These are phyloP conservation scores for Sporothrix humicola DNA, from an alignment of 2,329 filamentous ascomycete species.

Conservation along the genomic window DNA sequence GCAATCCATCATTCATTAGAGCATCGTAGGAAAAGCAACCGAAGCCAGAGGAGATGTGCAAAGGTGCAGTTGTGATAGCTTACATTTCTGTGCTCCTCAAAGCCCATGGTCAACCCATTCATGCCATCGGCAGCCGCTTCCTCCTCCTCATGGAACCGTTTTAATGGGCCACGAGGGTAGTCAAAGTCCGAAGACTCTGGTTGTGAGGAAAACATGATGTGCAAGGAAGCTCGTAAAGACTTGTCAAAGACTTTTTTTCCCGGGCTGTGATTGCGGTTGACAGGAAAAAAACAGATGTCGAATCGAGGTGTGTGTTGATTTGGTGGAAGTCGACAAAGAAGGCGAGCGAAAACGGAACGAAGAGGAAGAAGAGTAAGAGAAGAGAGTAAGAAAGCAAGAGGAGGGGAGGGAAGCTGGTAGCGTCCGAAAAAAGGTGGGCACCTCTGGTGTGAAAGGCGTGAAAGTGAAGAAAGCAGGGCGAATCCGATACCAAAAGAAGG, in stretches of 20 bases:
- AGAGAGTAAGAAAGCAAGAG: not conserved
- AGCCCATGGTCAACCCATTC: constrained; percentile 48
- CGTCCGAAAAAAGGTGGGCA: constrained; percentile 11
- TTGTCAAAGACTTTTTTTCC: constrained; percentile 5
- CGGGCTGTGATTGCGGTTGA: not conserved
- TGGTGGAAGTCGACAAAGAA: constrained; percentile 14
- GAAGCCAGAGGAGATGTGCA: not conserved
- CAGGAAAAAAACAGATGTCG: not conserved
- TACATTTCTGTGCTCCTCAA: constrained; percentile 59
- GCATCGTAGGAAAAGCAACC: not conserved
- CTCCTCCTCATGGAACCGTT: constrained; percentile 56
- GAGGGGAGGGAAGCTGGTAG: not conserved
- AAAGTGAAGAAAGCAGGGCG: not conserved
- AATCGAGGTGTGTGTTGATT: not conserved
- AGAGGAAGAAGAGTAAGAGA: not conserved
- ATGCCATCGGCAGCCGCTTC: constrained; percentile 44
- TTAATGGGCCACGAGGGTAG: constrained; percentile 50
- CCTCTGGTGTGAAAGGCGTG: not conserved
- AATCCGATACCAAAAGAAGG: constrained; percentile 18
- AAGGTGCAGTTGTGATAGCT: constrained; percentile 37
- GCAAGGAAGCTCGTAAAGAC: not conserved
- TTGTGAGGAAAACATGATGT: constrained; percentile 35
- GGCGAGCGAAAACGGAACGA: constrained; percentile 18
- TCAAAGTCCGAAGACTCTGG: constrained; percentile 40
- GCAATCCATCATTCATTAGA: not conserved